Percentiles rank a stretch among this genome's conserved stretches.
These are phyloP conservation scores for Nymphaea thermarum DNA, from an alignment of 164 flowering plant genomes.

Conservation along the genomic window DNA sequence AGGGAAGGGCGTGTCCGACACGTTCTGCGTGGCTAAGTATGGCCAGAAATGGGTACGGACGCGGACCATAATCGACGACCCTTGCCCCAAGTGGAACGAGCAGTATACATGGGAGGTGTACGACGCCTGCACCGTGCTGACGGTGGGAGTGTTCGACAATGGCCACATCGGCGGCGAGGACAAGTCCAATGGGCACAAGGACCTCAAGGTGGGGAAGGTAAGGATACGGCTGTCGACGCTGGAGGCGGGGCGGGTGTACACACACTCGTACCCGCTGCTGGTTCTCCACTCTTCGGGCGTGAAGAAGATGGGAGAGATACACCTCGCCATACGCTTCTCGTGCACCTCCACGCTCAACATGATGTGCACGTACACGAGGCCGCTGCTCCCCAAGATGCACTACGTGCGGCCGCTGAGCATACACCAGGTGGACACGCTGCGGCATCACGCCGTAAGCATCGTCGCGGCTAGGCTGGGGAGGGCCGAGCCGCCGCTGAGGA, in stretches of 20 bases:
- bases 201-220: constrained; percentile 76
- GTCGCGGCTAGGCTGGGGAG: constrained; percentile 75
- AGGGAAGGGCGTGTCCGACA: constrained; percentile 71
- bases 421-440: constrained; percentile 67
- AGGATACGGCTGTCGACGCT: constrained; percentile 69
- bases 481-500: constrained; percentile 83
- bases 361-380: constrained; percentile 62
- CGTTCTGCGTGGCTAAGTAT: constrained; percentile 85
- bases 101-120: constrained; percentile 94
- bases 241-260: constrained; percentile 77
- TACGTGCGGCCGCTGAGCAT: constrained; percentile 58
- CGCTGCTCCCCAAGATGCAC: constrained; percentile 85
- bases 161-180: constrained; percentile 61
- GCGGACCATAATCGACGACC: constrained; percentile 52
- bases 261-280: constrained; percentile 83
- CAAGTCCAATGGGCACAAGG: constrained; percentile 27
- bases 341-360: constrained; percentile 77
- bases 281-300: constrained; percentile 79
- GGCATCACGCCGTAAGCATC: constrained; percentile 76
- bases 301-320: constrained; percentile 91
- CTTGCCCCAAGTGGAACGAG: constrained; percentile 68
- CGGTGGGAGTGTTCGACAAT: constrained; percentile 79
- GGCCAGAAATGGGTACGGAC: constrained; percentile 90
- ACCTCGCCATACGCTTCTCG: constrained; percentile 73
- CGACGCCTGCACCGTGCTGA: constrained; percentile 77